These are phyloP conservation scores for Euphorbia pulcherrima DNA, from an alignment of 345 rosid species.

Conservation along the genomic window DNA sequence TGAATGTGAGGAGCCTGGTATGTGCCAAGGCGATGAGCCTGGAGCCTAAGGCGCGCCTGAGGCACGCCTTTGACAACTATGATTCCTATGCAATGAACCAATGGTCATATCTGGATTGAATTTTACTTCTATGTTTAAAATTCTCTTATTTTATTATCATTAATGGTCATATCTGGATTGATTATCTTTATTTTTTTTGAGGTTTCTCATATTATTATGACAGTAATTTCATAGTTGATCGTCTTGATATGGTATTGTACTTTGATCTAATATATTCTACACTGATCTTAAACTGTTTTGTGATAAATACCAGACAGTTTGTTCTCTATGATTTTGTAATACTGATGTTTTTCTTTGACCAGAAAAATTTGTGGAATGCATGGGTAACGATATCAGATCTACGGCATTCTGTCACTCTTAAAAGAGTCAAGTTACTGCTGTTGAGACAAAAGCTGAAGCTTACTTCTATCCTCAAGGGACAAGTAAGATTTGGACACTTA, in stretches of 20 bases:
- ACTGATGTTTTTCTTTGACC: constrained; percentile 24
- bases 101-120: neutral
- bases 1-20: too few relatives aligned
- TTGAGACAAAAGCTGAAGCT: constrained; percentile 73
- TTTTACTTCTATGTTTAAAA: neutral
- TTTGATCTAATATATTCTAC: neutral
- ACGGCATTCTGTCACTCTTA: constrained; percentile 70
- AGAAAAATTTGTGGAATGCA: constrained; percentile 79
- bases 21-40: too few relatives aligned
- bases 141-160: neutral
- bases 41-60: too few relatives aligned
- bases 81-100: neutral
- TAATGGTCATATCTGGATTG: neutral
- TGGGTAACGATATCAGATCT: constrained; percentile 77
- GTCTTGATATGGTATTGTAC: neutral
- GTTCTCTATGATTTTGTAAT: constrained; percentile 12
- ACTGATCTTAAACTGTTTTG: neutral
- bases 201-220: neutral
- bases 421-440: constrained; percentile 66
- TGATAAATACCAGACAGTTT: neutral
- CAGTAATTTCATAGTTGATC: neutral
- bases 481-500: constrained; percentile 48
- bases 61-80: too few relatives aligned
- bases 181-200: neutral
- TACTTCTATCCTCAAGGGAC: constrained; percentile 75